phyloP scores from a whole-genome alignment of 2,329 filamentous ascomycete genomes.

The Colletotrichum salicis region DNA sequence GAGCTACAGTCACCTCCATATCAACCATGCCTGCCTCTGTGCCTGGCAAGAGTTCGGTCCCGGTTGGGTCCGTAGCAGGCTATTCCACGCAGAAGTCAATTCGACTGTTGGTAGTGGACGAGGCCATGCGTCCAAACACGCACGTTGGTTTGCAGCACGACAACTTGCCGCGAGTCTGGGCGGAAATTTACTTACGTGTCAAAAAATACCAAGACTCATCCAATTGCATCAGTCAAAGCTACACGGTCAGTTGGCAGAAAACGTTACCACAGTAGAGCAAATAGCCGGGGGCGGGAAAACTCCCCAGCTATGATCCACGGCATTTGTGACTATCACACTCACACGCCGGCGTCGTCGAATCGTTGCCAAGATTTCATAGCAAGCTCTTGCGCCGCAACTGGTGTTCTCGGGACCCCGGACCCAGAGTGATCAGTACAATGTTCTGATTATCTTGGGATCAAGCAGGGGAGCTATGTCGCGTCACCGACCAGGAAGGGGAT shows the following conservation, averaged over 20 bases:
- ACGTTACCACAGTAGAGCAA: neutral
- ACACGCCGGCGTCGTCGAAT: neutral
- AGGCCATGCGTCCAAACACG: conserved; percentile 2
- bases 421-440: neutral
- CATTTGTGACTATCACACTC: neutral
- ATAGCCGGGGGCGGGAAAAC: neutral
- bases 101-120: neutral
- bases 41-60: neutral
- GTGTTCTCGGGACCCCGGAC: neutral
- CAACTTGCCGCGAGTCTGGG: conserved; percentile 1
- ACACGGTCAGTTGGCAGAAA: conserved; percentile 5
- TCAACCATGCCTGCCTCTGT: neutral
- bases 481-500: neutral
- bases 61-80: neutral
- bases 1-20: neutral
- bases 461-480: neutral
- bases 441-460: neutral
- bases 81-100: neutral
- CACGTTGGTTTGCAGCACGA: conserved; percentile 5
- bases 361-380: neutral
- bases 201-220: conserved; percentile 13
- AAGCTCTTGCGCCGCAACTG: neutral
- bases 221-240: conserved; percentile 12
- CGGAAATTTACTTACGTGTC: conserved; percentile 4
- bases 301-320: neutral